Conservation (phyloP, 805 yeast species). For the Candida boidinii region DNA sequence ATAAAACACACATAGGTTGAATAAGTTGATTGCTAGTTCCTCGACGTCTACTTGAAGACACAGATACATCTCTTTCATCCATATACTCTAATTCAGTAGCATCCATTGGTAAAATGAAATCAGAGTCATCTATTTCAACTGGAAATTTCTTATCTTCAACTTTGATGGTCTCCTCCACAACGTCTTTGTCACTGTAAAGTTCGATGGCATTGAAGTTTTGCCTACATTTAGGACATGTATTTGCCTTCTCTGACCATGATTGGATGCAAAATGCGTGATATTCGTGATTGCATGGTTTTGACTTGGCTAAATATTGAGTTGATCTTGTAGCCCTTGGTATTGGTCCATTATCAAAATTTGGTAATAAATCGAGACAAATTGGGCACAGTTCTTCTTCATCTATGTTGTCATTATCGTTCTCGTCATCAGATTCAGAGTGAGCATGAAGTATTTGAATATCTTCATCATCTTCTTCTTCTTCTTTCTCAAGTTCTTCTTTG, state of each 20-base stretch:
- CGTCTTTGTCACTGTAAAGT: conserved; percentile 8
- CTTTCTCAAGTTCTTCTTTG: background rate
- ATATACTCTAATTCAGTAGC: conserved; percentile 1
- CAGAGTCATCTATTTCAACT: conserved; percentile 13
- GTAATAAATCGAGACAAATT: conserved; percentile 22
- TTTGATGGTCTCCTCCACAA: conserved; percentile 11
- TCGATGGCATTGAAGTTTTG: conserved; percentile 15
- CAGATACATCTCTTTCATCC: conserved; percentile 6
- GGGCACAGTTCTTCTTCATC: conserved; percentile 17
- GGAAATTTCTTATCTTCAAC: conserved; percentile 17
- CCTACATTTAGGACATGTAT: conserved; percentile 28
- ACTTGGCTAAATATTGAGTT: conserved; percentile 16
- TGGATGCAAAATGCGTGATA: conserved; percentile 27
- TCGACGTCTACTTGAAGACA: background rate
- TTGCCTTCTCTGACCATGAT: conserved; percentile 27
- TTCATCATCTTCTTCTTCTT: background rate
- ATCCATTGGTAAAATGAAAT: conserved; percentile 5
- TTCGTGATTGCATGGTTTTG: conserved; percentile 24
- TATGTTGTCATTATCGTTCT: background rate
- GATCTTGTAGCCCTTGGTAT: conserved; percentile 14
- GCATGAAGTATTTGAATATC: background rate
- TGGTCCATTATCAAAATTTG: conserved; percentile 7
- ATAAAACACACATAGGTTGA: conserved; percentile 22
- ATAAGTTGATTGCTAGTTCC: background rate
- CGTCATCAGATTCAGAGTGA: too few species aligned